These are phyloP conservation scores for Arachnomyces sp. DNA, from an alignment of 2,329 filamentous ascomycete species.

Conservation along the genomic window DNA sequence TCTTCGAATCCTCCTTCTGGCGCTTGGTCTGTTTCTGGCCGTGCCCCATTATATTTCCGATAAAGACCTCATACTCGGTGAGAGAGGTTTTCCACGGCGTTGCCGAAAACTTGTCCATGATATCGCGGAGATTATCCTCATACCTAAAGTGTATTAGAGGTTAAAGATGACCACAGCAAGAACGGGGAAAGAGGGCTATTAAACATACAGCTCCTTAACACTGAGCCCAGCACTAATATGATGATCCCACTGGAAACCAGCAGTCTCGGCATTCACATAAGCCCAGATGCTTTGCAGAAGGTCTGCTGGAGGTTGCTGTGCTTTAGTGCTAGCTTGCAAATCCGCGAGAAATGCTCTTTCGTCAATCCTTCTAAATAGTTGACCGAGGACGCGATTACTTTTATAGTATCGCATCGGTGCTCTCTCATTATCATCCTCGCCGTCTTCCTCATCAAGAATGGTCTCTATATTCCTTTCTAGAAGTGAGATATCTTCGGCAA, in stretches of 20 bases:
- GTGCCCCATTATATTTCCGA: slow-evolving; percentile 15
- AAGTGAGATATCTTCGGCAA: slow-evolving; percentile 31
- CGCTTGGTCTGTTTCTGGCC: slow-evolving; percentile 15
- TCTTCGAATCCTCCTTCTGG: slow-evolving; percentile 18
- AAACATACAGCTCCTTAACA: slow-evolving; percentile 18
- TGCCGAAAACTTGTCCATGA: slow-evolving; percentile 17
- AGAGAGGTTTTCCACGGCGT: slow-evolving; percentile 16
- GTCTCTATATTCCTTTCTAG: slow-evolving; percentile 41
- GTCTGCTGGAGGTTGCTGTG: slow-evolving; percentile 1
- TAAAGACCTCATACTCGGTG: slow-evolving; percentile 13
- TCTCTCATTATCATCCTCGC: slow-evolving; percentile 41
- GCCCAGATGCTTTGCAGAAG: slow-evolving; percentile 20
- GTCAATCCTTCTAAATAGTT: slow-evolving; percentile 65
- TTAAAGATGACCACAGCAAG: neutral
- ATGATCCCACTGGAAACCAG: slow-evolving; percentile 20
- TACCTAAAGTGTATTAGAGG: slow-evolving; percentile 6
- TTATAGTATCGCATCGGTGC: slow-evolving; percentile 53
- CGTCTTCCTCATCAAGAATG: slow-evolving; percentile 38
- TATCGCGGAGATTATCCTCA: slow-evolving; percentile 12
- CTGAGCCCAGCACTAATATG: slow-evolving; percentile 8
- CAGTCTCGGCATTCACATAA: slow-evolving; percentile 15
- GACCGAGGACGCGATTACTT: slow-evolving; percentile 61
- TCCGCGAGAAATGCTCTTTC: slow-evolving; percentile 58
- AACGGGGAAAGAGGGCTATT: neutral
- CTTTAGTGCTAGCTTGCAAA: slow-evolving; percentile 30